Evolutionary conservation across 441 rosid species (phyloP), one percentile per base, ranked within the genome.

Genomic region (Brassica hybrid): DNA sequence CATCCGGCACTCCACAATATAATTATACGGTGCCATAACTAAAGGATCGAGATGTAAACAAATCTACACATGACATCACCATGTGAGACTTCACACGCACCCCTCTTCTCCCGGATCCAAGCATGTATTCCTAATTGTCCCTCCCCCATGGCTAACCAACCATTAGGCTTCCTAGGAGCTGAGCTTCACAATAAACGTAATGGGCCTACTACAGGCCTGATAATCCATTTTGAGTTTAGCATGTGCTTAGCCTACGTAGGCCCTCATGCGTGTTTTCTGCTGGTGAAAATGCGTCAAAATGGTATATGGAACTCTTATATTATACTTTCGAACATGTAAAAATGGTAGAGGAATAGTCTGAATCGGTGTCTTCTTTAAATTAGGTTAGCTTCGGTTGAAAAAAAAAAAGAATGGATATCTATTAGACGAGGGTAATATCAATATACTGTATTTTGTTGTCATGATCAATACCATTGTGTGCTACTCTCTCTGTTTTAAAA

Each of bases 401-500:
- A n/a, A n/a, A n/a, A n/a, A n/a, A n/a, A n/a, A n/a, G n/a, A n/a
- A n/a, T n/a, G n/a, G 21, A 16, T 52, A 52, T 52, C 2, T 52
- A 52, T 14, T 14, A 52, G 57, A 50, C 57, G 9, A 50, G 2
- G 57, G 18, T 14, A 14, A 6, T 50, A 52, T 54, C 21, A 7
- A 16, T 7, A 17, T n/a, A n/a, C n/a, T n/a, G n/a, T 54, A 54
- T 16, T 32, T 56, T 43, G 36, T 71, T 58, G 36, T 71, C 68
- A n/a, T n/a, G n/a, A n/a, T n/a, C n/a, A n/a, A n/a, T n/a, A 30
- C 10, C 45, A 36, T 23, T 21, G 8, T 57, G 52, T 54, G 23
- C 34, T n/a, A 25, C 27, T 25, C 27, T 25, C 27, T 25, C 27
- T 25, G 27, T 25, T 25, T 25, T 25, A 25, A 25, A 25, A 25